These are phyloP conservation scores for Haplosporangium sp. DNA, from an alignment of 371 early-diverging fungal genomes.

Conservation along the genomic window DNA sequence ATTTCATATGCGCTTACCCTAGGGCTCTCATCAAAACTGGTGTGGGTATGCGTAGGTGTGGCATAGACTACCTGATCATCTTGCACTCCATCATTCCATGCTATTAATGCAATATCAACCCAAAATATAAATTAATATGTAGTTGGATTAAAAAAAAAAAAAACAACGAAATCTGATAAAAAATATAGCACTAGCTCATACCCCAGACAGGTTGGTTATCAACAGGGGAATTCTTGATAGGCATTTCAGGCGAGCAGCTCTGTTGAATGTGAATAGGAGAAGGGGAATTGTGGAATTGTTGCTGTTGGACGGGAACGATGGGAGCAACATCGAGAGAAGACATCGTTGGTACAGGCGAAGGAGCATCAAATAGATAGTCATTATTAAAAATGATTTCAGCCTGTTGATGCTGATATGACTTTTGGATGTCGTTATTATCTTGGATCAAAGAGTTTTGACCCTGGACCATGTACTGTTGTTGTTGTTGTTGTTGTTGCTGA, in stretches of 20 bases:
- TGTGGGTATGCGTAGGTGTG: constrained; percentile 41
- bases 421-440: constrained; percentile 14
- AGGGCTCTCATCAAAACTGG: constrained; percentile 47
- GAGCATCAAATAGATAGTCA: constrained; percentile 45
- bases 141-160: background rate
- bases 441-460: constrained; percentile 10
- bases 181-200: constrained; percentile 14
- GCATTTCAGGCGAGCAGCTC: constrained; percentile 48
- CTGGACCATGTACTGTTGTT: constrained; percentile 17
- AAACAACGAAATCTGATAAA: background rate
- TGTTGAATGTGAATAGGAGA: constrained; percentile 38
- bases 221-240: constrained; percentile 48
- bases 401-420: constrained; percentile 27
- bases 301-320: constrained; percentile 17
- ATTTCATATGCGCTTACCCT: constrained; percentile 9
- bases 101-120: constrained; percentile 6
- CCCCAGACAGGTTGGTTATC: constrained; percentile 44
- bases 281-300: constrained; percentile 27
- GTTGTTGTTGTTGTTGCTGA: constrained; percentile 10
- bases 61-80: constrained; percentile 35
- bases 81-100: constrained; percentile 35
- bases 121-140: background rate
- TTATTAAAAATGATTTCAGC: constrained; percentile 24
- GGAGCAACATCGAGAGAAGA: constrained; percentile 36
- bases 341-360: constrained; percentile 54